phyloP scores from a whole-genome alignment of 2,329 filamentous ascomycete species.

The Cladosporium sp. region DNA sequence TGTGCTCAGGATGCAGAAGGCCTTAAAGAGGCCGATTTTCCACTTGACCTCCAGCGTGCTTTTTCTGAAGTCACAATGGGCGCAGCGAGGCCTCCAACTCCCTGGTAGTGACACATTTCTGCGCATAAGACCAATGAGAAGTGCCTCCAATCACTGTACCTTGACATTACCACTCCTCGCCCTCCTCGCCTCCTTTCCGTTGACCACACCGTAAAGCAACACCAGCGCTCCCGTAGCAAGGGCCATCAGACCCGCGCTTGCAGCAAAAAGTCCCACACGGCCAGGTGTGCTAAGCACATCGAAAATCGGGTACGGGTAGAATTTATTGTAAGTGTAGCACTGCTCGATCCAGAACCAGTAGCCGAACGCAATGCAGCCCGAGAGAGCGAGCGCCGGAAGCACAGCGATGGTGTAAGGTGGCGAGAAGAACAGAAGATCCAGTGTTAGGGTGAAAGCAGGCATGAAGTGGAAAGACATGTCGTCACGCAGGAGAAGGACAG shows the following conservation, averaged over 20 bases:
- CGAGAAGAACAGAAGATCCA: constrained; percentile 65
- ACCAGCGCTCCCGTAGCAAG: constrained; percentile 64
- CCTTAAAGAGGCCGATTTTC: no score
- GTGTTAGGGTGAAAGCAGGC: constrained; percentile 59
- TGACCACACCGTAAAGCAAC: constrained; percentile 64
- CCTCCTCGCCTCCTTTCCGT: constrained; percentile 42
- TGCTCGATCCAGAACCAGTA: constrained; percentile 78
- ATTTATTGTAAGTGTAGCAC: constrained; percentile 65
- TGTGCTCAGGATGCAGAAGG: no score
- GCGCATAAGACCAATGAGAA: no score
- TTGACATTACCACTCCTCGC: constrained; percentile 25
- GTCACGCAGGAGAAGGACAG: constrained; percentile 42
- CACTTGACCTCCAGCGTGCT: no score
- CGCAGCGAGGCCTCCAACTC: no score
- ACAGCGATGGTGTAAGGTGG: constrained; percentile 67
- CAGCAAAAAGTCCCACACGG: constrained; percentile 63
- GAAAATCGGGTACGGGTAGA: constrained; percentile 85
- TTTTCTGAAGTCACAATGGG: no score
- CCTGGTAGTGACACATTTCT: no score
- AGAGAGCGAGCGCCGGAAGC: constrained; percentile 56
- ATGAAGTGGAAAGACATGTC: constrained; percentile 65
- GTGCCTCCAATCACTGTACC: constrained; percentile 17
- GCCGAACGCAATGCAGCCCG: constrained; percentile 55
- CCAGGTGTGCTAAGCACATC: constrained; percentile 61
- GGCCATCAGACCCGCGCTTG: constrained; percentile 63